These are phyloP conservation scores for Tetrapisispora taiwanensis DNA, from an alignment of 805 yeast genomes.

Conservation along the genomic window DNA sequence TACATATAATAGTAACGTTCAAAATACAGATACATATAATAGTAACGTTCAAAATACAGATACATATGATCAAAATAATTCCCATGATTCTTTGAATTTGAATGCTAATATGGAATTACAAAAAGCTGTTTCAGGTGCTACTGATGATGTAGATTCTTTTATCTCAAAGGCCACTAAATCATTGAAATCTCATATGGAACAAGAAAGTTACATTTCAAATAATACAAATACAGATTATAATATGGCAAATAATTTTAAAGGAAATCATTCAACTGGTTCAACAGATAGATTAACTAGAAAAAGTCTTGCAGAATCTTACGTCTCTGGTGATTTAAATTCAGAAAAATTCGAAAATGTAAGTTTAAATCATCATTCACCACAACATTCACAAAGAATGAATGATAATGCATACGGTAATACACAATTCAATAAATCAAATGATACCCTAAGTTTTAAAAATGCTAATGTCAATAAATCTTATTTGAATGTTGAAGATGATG, in stretches of 20 bases:
- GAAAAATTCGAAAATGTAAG: neutral
- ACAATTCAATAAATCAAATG: neutral
- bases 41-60: neutral
- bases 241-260: neutral
- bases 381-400: neutral
- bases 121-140: conserved; percentile 1
- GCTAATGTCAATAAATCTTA: neutral
- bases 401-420: neutral
- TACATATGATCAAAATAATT: neutral
- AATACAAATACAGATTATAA: neutral
- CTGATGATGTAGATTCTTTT: neutral
- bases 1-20: neutral
- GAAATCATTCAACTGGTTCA: neutral
- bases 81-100: conserved; percentile 11
- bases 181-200: neutral
- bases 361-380: neutral
- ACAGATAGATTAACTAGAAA: neutral
- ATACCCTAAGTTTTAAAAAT: neutral
- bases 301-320: neutral
- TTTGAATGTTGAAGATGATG: neutral
- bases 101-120: conserved; percentile 14
- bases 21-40: neutral
- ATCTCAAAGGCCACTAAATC: neutral
- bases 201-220: neutral
- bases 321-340: neutral